Base-by-base conservation (phyloP, 306 rosid species). In the Myrica gale region DNA sequence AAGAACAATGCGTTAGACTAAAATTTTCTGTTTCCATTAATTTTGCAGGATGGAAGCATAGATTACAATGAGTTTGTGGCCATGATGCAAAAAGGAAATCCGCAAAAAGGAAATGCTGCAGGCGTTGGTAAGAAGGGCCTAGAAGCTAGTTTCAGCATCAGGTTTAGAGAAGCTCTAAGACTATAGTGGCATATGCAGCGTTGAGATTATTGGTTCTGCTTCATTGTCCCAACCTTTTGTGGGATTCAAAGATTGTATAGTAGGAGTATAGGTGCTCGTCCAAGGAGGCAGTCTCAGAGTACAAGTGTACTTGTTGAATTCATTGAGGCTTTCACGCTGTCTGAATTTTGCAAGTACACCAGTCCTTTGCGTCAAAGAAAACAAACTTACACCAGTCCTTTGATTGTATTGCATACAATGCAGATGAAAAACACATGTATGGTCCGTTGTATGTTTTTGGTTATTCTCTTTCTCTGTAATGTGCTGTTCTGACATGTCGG, bases 61-160 rank as follows among this genome's bases (percentile, higher is more conserved):
- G 99, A 95, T 77, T 95, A 95, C 80, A 95, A 95, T 45, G 99
- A 92, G 79, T 95, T 95, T 73, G 99, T 89, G 81, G 96, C 97
- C 63, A 95, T 95, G 99, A 95, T 95, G 99, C 99, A 92, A 56
- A 90, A 90, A 72, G 97, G 97, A 80, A 88, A 89, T 72, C 37
- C 37, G 97, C 99, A 92, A 56, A 90, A 90, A 72, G 97, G 97
- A 80, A 88, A 89, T 72, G 81, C 83, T 58, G 86, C 78, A 12
- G 83, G 82, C 54, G 77, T 74, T 43, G 91, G 88, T 45, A 90
- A 85, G 79, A 95, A 88, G 78, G 92, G 93, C 39, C 74, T 92
- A 21, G 97, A 95, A 80, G 76, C 77, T 57, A 89, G 79, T 69
- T 90, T 90, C 87, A 90, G 97, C 86, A 84, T 95, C 48, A 78